Evolutionary conservation across 2,329 filamentous ascomycete species (phyloP).

Genomic region (Ophiostoma novo-ulmi): DNA sequence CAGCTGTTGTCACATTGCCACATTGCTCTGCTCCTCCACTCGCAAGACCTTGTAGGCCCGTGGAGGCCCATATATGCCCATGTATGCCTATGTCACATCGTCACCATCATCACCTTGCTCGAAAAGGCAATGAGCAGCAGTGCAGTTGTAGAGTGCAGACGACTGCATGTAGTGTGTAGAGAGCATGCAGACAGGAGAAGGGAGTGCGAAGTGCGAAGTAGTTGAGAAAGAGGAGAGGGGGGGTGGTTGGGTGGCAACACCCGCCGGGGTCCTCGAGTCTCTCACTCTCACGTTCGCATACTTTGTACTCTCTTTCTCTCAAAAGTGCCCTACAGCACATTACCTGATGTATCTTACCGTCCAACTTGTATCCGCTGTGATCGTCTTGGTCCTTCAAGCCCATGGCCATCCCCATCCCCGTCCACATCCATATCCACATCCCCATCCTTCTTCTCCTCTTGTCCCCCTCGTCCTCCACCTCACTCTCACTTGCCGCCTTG

Average conservation of each 20-base stretch:
- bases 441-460: not conserved
- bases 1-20: slow-evolving; percentile 16
- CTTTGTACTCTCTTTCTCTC: not conserved
- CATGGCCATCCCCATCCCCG: not conserved
- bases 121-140: not conserved
- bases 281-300: not conserved
- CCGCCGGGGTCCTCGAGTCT: not conserved
- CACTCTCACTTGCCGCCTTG: too few species aligned
- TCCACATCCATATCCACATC: too few species aligned
- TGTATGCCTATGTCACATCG: slow-evolving; percentile 11
- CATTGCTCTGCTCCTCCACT: not conserved
- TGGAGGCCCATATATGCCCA: not conserved
- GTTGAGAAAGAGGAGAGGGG: not conserved
- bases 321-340: too few species aligned
- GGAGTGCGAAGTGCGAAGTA: not conserved
- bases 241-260: slow-evolving; percentile 6
- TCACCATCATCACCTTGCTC: slow-evolving; percentile 13
- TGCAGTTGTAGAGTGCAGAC: not conserved
- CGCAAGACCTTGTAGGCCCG: not conserved
- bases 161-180: not conserved
- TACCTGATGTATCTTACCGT: not conserved
- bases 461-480: too few species aligned
- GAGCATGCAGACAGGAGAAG: not conserved
- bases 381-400: not conserved
- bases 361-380: not conserved